A percentile compares a stretch with the other conserved stretches of the same genome.
Evolutionary conservation across 2,329 filamentous ascomycete species (phyloP).

Genomic region (Atkinsonella texensis): DNA sequence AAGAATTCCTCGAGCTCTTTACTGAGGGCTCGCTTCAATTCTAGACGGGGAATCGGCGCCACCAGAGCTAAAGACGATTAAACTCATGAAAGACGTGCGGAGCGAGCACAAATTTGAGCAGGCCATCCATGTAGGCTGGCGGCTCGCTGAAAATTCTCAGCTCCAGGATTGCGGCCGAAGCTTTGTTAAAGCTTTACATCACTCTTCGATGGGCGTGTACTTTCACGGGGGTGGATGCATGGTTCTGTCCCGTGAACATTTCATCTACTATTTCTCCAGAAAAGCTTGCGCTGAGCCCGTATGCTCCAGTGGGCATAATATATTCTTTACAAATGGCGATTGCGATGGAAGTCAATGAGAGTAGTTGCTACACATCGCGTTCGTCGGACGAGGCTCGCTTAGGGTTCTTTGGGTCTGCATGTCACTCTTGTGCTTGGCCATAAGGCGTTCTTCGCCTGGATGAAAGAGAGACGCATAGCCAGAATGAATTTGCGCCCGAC

Average conservation of each 20-base stretch:
- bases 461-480: not conserved
- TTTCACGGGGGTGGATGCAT: not conserved
- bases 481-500: not conserved
- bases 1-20: not conserved
- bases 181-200: not conserved
- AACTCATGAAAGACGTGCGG: not conserved
- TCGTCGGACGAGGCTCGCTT: no score
- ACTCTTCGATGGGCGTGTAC: not conserved
- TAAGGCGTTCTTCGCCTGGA: not conserved
- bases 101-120: not conserved
- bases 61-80: not conserved
- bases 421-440: not conserved
- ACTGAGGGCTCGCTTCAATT: not conserved
- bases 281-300: not conserved
- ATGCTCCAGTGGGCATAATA: no score
- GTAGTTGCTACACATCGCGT: no score
- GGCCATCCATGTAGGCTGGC: not conserved
- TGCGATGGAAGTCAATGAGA: no score
- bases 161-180: not conserved
- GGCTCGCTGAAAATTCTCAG: not conserved
- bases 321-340: no score
- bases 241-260: not conserved
- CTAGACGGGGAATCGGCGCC: not conserved
- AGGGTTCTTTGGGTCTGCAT: not conserved
- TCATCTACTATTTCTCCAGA: not conserved